Percentiles rank a stretch among this genome's conserved stretches.
phyloP scores from a whole-genome alignment of 306 rosid species.

The Rosa lucieae region DNA sequence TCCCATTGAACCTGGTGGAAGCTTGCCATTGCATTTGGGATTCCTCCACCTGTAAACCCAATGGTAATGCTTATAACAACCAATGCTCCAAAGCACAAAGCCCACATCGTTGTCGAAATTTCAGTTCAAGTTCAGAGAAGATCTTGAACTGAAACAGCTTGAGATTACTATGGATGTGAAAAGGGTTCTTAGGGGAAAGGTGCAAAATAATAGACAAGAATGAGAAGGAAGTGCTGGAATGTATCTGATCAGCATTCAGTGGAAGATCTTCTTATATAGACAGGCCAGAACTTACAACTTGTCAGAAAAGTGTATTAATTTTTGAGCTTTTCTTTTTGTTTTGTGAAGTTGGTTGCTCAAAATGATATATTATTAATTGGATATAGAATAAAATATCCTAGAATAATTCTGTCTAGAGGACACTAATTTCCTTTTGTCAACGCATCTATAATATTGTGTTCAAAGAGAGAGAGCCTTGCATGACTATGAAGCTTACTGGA shows the following conservation, averaged over 20 bases:
- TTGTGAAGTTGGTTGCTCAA: conserved; percentile 52
- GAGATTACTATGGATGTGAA: conserved; percentile 25
- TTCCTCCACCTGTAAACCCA: conserved; percentile 87
- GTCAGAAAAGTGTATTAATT: conserved; percentile 38
- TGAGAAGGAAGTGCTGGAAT: conserved; percentile 71
- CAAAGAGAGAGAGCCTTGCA: conserved; percentile 36
- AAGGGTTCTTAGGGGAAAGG: conserved; percentile 34
- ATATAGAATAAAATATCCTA: conserved; percentile 59
- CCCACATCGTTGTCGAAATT: conserved; percentile 55
- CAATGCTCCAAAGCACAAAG: conserved; percentile 52
- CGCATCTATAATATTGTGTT: conserved; percentile 36
- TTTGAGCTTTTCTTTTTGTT: conserved; percentile 26
- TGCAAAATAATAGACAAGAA: conserved; percentile 48
- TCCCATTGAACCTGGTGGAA: no score
- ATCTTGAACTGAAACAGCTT: conserved; percentile 24
- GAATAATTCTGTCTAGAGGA: conserved; percentile 47
- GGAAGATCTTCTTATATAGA: conserved; percentile 75
- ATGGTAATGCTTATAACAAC: conserved; percentile 54
- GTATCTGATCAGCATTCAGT: conserved; percentile 41
- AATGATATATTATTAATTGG: conserved; percentile 68
- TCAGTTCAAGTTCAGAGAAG: conserved; percentile 23
- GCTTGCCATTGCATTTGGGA: conserved; percentile 79
- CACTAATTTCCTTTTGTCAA: conserved; percentile 61
- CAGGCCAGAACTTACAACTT: conserved; percentile 36
- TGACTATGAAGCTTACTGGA: conserved; percentile 55